Conservation (phyloP, 129 eudicot genomes). For the Mikania micrantha region DNA sequence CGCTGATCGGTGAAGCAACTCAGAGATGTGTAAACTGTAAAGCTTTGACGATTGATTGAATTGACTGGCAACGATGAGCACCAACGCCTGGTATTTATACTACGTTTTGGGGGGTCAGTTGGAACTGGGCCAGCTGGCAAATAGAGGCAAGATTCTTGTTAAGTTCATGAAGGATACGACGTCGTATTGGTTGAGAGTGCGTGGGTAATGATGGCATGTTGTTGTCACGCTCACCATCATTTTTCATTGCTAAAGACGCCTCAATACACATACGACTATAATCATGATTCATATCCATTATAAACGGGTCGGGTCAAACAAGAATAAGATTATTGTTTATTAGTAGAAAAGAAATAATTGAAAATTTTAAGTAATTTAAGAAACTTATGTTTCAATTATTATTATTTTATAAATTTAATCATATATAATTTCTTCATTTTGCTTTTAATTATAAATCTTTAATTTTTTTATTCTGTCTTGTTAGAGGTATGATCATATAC, state of each 20-base stretch:
- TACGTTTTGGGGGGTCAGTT: not conserved
- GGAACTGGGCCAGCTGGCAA: constrained; percentile 29
- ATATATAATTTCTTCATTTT: too few species aligned
- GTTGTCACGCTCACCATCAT: constrained; percentile 43
- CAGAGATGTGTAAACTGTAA: not conserved
- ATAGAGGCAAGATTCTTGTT: not conserved
- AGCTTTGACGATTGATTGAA: constrained; percentile 27
- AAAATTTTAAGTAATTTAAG: too few species aligned
- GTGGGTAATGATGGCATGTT: constrained; percentile 37
- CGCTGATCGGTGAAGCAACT: constrained; percentile 1
- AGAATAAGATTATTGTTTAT: too few species aligned
- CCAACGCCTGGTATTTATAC: constrained; percentile 28
- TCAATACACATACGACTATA: not conserved
- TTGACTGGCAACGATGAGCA: constrained; percentile 27
- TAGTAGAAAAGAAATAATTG: too few species aligned
- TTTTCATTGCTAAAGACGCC: constrained; percentile 15
- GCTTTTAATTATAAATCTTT: too few species aligned
- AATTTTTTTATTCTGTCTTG: too few species aligned
- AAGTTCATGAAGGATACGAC: not conserved
- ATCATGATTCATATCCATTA: not conserved
- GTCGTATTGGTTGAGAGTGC: constrained; percentile 16
- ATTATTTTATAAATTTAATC: too few species aligned
- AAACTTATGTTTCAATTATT: too few species aligned
- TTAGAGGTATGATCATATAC: too few species aligned
- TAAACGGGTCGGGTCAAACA: not conserved